Evolutionary conservation across 2,329 filamentous ascomycete genomes (phyloP).

Genomic region (Blumeriella jaapii): DNA sequence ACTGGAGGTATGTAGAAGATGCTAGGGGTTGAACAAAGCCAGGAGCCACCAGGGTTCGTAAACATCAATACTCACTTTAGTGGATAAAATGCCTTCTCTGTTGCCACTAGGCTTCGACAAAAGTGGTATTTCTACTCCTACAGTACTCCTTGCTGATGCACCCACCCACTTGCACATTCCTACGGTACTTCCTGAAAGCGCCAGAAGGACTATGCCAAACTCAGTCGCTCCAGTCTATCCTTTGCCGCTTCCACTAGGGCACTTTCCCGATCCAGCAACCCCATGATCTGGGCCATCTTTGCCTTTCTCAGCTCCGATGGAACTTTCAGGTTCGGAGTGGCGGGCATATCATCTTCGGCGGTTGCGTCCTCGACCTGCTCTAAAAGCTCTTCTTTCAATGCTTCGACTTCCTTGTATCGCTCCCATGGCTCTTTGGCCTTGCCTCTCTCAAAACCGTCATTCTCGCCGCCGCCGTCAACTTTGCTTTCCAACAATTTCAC

Average conservation of each 20-base stretch:
- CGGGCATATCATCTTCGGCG: slow-evolving; percentile 12
- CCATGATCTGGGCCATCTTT: slow-evolving; percentile 53
- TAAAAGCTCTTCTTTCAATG: slow-evolving; percentile 30
- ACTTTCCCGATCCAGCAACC: slow-evolving; percentile 52
- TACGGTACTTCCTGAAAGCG: not conserved
- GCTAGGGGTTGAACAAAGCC: no score
- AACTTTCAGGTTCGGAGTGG: slow-evolving; percentile 29
- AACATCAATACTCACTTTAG: no score
- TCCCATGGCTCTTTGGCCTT: slow-evolving; percentile 38
- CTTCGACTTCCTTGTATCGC: slow-evolving; percentile 41
- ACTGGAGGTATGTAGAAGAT: no score
- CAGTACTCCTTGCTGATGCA: not conserved
- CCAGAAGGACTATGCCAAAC: slow-evolving; percentile 7
- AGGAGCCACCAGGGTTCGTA: no score
- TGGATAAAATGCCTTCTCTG: no score
- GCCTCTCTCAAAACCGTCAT: slow-evolving; percentile 1
- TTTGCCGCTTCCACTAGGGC: slow-evolving; percentile 57
- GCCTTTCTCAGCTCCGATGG: slow-evolving; percentile 48
- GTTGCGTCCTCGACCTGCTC: slow-evolving; percentile 22
- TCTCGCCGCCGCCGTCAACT: slow-evolving; percentile 19
- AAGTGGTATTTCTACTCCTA: not conserved
- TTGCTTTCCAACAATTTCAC: slow-evolving; percentile 33
- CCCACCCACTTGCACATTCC: not conserved
- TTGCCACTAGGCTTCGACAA: no score
- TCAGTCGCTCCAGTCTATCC: slow-evolving; percentile 47